A percentile compares a stretch with the other conserved stretches of the same genome.
phyloP scores from a whole-genome alignment of 2,329 filamentous ascomycete genomes.

The Hirsutella thompsonii region DNA sequence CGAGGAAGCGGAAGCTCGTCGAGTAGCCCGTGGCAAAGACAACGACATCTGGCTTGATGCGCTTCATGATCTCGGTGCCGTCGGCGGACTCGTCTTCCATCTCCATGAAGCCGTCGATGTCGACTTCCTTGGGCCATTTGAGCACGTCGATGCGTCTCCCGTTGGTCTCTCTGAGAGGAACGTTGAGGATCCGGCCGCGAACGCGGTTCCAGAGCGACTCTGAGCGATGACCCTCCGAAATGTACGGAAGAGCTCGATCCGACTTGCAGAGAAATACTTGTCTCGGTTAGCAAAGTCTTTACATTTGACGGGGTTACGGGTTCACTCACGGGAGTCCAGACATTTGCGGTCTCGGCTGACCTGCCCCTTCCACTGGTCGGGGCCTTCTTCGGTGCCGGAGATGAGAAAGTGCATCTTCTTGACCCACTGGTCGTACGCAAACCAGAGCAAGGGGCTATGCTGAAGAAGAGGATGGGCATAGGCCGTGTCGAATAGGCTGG shows the following conservation, averaged over 20 bases:
- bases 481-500: conserved; percentile 36
- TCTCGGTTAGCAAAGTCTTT: background rate
- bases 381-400: conserved; percentile 30
- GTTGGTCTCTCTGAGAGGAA: conserved; percentile 23
- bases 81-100: conserved; percentile 18
- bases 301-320: background rate
- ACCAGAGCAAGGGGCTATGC: conserved; percentile 28
- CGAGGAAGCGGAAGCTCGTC: conserved; percentile 26
- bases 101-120: conserved; percentile 20
- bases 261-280: conserved; percentile 33
- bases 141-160: conserved; percentile 28
- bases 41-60: conserved; percentile 28
- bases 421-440: conserved; percentile 31
- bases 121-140: conserved; percentile 27
- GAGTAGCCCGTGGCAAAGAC: conserved; percentile 34
- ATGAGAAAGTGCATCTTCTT: conserved; percentile 27
- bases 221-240: conserved; percentile 22
- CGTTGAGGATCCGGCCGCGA: conserved; percentile 24
- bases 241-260: conserved; percentile 27
- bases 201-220: conserved; percentile 18
- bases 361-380: conserved; percentile 34
- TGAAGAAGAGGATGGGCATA: conserved; percentile 34
- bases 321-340: conserved; percentile 17
- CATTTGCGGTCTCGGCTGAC: conserved; percentile 24
- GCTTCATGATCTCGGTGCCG: conserved; percentile 14